Evolutionary conservation across 2,329 filamentous ascomycete species (phyloP), one percentile per base, ranked within the genome.

Genomic region (Microdochium trichocladiopsis): DNA sequence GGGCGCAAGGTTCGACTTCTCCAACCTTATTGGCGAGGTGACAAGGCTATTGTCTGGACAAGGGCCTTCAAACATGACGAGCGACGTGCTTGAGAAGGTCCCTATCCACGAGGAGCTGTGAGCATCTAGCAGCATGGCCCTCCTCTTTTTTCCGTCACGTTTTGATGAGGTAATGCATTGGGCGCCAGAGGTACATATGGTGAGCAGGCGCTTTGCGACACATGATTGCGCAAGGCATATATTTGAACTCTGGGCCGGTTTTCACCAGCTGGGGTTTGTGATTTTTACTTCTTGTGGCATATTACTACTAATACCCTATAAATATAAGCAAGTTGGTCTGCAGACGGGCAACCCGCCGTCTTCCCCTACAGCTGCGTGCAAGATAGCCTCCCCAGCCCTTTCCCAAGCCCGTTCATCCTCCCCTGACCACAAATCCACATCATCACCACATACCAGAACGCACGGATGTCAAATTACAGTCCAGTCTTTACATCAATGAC

Each of bases 401-500:
- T 14, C 28, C 28, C 28, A 14, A 33, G 8, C 10, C n/a, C 11
- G 8, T 16, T 51, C 43, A 49, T 49, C 25, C 52, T 55, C 52
- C 55, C 50, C 53, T 23, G 12, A 28, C 48, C 48, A 25, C 48
- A 18, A 25, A 22, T 8, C 54, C 59, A 57, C 57, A 60, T 55
- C 21, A 21, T 22, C 41, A 45, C 21, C 3, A 45, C 5, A 45
- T 18, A 41, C 36, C 8, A 41, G n/a, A 45, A 45, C 93, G 92
- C 92, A 95, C 89, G 87, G 89, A 96, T 96, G 91, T 96, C 91
- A 96, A 96, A 96, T 96, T 96, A 84, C 92, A 94, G 93, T 87
- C 78, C 82, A 82, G 86, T 84, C 85, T 71, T 70, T 69, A 70
- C 72, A 59, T 63, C 69, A 73, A 85, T 96, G 89, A 87, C 89